Conservation (phyloP, 352 stramenopile genomes). For the Pythium scleroteichum region DNA sequence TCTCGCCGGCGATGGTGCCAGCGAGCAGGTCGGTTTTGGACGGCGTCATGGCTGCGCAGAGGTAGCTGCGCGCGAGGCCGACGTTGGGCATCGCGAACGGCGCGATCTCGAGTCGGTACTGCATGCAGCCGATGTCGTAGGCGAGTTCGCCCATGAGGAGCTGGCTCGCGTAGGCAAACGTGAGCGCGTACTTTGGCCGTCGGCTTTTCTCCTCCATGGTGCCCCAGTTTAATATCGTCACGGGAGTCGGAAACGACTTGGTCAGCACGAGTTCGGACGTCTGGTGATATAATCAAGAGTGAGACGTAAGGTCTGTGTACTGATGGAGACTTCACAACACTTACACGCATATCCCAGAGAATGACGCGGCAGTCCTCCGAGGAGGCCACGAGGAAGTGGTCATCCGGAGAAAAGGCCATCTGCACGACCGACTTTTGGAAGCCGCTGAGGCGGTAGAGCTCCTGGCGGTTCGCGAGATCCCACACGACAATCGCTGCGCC, state of each 20-base stretch:
- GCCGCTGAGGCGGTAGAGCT: slow-evolving; percentile 55
- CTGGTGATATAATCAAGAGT: too few relatives aligned
- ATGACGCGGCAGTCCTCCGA: slow-evolving; percentile 66
- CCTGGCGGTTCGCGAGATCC: slow-evolving; percentile 40
- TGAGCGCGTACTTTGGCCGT: slow-evolving; percentile 66
- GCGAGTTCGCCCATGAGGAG: slow-evolving; percentile 58
- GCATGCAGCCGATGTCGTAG: slow-evolving; percentile 77
- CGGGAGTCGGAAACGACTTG: slow-evolving; percentile 60
- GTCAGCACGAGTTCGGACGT: slow-evolving; percentile 71
- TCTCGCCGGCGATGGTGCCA: slow-evolving; percentile 70
- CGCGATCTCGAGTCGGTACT: slow-evolving; percentile 74
- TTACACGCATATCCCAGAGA: slow-evolving; percentile 75
- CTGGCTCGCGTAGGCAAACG: slow-evolving; percentile 70
- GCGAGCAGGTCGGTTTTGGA: slow-evolving; percentile 59
- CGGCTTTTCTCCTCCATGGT: slow-evolving; percentile 66
- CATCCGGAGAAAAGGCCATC: slow-evolving; percentile 73
- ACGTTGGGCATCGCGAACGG: slow-evolving; percentile 73
- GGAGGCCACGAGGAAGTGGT: slow-evolving; percentile 72
- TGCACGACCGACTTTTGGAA: slow-evolving; percentile 68
- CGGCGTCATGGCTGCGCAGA: slow-evolving; percentile 61
- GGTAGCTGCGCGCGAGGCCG: slow-evolving; percentile 63
- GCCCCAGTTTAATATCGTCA: slow-evolving; percentile 74
- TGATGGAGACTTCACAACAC: slow-evolving; percentile 14
- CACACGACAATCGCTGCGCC: slow-evolving; percentile 50
- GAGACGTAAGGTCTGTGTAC: too few relatives aligned